Conservation (phyloP, 2,329 filamentous ascomycete genomes). For the Coniella vitis region DNA sequence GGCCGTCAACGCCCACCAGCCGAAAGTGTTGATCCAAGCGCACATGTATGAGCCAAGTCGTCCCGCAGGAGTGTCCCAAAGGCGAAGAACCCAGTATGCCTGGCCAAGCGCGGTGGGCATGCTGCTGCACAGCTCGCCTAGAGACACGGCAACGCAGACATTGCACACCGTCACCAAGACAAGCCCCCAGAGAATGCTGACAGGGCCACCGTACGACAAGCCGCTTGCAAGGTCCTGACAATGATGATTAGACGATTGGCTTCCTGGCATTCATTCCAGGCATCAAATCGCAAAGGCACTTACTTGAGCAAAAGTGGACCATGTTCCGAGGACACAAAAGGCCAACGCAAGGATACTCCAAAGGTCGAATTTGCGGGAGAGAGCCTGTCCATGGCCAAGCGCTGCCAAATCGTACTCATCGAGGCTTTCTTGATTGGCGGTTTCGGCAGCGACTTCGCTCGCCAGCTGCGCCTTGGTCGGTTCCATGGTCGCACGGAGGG, state of each 20-base stretch:
- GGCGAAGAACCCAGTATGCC: slow-evolving; percentile 47
- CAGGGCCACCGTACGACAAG: slow-evolving; percentile 46
- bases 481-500: not conserved
- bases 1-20: slow-evolving; percentile 51
- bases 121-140: slow-evolving; percentile 49
- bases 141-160: slow-evolving; percentile 44
- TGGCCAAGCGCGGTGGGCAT: slow-evolving; percentile 56
- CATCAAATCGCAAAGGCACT: not conserved
- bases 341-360: slow-evolving; percentile 52
- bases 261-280: not conserved
- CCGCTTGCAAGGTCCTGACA: slow-evolving; percentile 35
- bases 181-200: slow-evolving; percentile 50
- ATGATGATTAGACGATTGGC: not conserved
- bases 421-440: slow-evolving; percentile 4
- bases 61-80: slow-evolving; percentile 28
- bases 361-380: slow-evolving; percentile 41
- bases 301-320: slow-evolving; percentile 47
- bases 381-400: slow-evolving; percentile 33
- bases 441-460: not conserved
- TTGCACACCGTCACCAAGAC: slow-evolving; percentile 46
- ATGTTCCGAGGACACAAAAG: slow-evolving; percentile 51
- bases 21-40: slow-evolving; percentile 54
- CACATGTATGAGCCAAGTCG: slow-evolving; percentile 49
- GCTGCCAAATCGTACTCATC: slow-evolving; percentile 35
- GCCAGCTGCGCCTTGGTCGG: not conserved